Base-by-base conservation (phyloP, 345 rosid species). In the Lumnitzera racemosa region DNA sequence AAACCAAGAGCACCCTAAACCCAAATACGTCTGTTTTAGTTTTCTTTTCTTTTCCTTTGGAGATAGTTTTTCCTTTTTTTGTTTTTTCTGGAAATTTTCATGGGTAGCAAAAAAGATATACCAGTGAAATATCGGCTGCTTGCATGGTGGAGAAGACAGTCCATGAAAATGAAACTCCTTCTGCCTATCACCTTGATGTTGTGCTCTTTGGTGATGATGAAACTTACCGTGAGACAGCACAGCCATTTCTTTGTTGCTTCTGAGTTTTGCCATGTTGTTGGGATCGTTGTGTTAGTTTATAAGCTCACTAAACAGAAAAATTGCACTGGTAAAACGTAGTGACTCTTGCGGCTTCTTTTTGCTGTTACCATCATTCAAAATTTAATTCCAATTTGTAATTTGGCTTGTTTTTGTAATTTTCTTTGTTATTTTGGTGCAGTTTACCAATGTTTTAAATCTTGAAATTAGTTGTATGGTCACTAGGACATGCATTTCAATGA, bases 31-130 rank as follows among this genome's bases (percentile, higher is more conserved):
- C 43, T 9, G 9, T 36, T 36, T 36, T 9, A 0, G 9, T 36
- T 36, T 36, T 36, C 9, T 36, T 36, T 36, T 9, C 43, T 36
- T 36, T 36, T 36, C 11, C 6, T 36, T 20, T 36, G 11, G 43
- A 36, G 9, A 9, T 6, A 2, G 43, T 36, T 36, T 5, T 20
- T 20, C 20, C 20, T 20, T 1, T 20, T 20, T 20, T 20, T 20
- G 1, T 20, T 20, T 20, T 36, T 7, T 9, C 43, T 36, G 43
- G 43, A 36, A 36, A 36, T 4, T 36, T 36, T 36, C 43, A 36
- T 88, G 96, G 91, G 91, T 63, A 63, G 64, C 79, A 78, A 68
- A 67, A 78, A 83, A 74, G 80, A 75, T 29, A 79, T 89, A 43
- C 65, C 78, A 56, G 78, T 58, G 60, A 52, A 27, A 27, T 27